These are phyloP conservation scores for Euphorbia lathyris DNA, from an alignment of 345 rosid species.

Conservation along the genomic window DNA sequence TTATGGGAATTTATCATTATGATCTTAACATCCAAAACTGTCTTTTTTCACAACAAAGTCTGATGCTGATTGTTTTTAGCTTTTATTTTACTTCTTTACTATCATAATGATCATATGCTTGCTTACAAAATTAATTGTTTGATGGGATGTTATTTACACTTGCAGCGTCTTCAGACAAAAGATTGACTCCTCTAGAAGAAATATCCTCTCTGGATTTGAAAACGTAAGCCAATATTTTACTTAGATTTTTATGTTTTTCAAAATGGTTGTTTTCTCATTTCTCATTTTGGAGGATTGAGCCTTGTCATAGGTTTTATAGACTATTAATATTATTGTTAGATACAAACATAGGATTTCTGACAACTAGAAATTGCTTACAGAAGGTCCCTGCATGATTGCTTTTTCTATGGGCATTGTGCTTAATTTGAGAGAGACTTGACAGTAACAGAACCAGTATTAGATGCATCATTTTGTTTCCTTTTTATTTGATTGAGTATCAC, in stretches of 20 bases:
- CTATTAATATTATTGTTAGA: not conserved
- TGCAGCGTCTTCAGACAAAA: conserved; percentile 63
- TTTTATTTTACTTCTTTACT: conserved; percentile 3
- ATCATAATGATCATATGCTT: not conserved
- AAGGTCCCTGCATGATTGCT: not conserved
- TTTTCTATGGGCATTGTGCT: not conserved
- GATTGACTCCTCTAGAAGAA: conserved; percentile 56
- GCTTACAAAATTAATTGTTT: conserved; percentile 1
- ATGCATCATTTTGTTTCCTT: not conserved
- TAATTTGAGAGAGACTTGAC: not conserved
- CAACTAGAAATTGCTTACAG: not conserved
- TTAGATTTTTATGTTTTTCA: not conserved
- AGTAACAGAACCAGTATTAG: not conserved
- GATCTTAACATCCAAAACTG: not conserved
- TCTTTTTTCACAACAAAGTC: not conserved
- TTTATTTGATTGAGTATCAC: not conserved
- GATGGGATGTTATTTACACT: conserved; percentile 12
- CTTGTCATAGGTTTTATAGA: not conserved
- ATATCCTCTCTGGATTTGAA: conserved; percentile 61
- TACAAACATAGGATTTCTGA: not conserved
- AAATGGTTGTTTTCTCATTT: not conserved
- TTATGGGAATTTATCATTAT: not conserved
- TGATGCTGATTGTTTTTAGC: conserved; percentile 7
- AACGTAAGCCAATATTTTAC: conserved; percentile 49
- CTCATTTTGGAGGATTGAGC: not conserved